Percentiles rank a stretch among this genome's conserved stretches.
phyloP scores from a whole-genome alignment of 2,329 filamentous ascomycete species.

The Alternaria brassicae region DNA sequence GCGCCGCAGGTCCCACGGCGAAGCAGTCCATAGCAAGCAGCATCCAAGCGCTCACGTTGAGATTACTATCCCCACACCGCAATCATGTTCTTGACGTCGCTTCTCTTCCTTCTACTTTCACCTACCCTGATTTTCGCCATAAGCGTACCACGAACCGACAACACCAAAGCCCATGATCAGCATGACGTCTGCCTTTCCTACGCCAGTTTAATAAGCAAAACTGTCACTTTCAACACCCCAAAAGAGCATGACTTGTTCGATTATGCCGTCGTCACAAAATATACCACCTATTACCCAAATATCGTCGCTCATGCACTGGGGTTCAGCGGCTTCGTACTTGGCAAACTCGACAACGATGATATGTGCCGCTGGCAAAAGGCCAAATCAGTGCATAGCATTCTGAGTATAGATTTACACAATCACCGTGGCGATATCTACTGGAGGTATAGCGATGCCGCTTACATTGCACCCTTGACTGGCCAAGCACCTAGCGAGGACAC shows the following conservation, averaged over 20 bases:
- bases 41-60: not conserved
- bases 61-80: too few relatives aligned
- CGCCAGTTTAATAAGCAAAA: not conserved
- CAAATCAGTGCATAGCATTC: not conserved
- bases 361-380: conserved; percentile 15
- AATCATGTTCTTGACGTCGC: not conserved
- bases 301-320: conserved; percentile 7
- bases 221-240: not conserved
- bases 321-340: not conserved
- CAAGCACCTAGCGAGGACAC: not conserved
- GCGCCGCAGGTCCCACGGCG: not conserved
- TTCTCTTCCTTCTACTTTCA: not conserved
- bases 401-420: not conserved
- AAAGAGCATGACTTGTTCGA: not conserved
- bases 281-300: conserved; percentile 11
- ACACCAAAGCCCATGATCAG: not conserved
- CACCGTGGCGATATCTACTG: conserved; percentile 20
- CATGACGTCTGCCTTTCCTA: not conserved
- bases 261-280: conserved; percentile 12
- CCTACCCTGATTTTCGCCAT: not conserved
- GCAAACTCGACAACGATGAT: not conserved
- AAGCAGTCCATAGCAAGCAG: not conserved
- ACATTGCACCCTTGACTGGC: not conserved
- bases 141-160: not conserved
- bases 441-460: conserved; percentile 1